phyloP scores from a whole-genome alignment of 345 rosid genomes.

The Populus ilicifolia region DNA sequence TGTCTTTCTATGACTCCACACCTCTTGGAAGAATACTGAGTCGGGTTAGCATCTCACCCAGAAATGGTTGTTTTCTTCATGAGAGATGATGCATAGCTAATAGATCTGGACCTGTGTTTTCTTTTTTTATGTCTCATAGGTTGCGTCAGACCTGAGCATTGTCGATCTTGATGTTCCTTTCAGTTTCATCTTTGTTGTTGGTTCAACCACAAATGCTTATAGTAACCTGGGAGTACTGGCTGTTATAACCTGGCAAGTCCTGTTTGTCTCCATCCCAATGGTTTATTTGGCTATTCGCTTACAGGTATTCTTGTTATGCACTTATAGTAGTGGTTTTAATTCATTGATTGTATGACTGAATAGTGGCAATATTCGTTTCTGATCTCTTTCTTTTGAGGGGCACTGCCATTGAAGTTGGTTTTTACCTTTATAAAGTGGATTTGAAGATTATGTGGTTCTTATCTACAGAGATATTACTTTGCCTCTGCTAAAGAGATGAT shows the following conservation, averaged over 20 bases:
- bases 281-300: constrained; percentile 58
- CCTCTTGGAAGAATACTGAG: constrained; percentile 83
- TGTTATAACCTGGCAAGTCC: constrained; percentile 85
- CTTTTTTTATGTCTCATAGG: constrained; percentile 29
- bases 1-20: constrained; percentile 88
- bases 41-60: constrained; percentile 42
- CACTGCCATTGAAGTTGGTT: neutral
- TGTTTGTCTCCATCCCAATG: constrained; percentile 73
- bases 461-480: constrained; percentile 68
- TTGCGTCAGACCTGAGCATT: constrained; percentile 80
- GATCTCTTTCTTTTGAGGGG: neutral
- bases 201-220: constrained; percentile 54
- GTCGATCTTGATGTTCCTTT: constrained; percentile 89
- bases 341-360: neutral
- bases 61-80: neutral
- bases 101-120: neutral
- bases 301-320: constrained; percentile 47
- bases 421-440: too few species aligned
- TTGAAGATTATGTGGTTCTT: neutral
- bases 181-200: constrained; percentile 55
- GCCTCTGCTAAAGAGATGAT: constrained; percentile 82
- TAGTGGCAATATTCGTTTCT: neutral
- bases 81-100: neutral
- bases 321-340: neutral
- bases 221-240: constrained; percentile 75